Evolutionary conservation across 352 stramenopile species (phyloP).

Genomic region (Pythium grandisporangium): DNA sequence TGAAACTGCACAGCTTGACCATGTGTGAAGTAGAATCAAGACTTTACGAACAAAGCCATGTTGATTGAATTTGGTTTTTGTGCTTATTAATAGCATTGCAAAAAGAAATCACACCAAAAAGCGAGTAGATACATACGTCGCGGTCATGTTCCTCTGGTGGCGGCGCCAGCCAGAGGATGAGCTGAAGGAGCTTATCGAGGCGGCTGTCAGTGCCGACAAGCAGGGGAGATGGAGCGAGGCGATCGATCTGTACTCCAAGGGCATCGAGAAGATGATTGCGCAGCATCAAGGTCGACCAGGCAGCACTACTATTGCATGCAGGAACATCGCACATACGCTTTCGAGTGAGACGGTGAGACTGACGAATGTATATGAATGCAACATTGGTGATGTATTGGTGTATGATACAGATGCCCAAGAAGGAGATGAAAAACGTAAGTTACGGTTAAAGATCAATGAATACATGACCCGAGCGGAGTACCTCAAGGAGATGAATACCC

Average conservation of each 20-base stretch:
- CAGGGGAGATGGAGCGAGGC: slow-evolving; percentile 28
- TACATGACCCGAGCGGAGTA: slow-evolving; percentile 75
- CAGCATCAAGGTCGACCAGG: slow-evolving; percentile 41
- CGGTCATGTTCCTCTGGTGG: slow-evolving; percentile 39
- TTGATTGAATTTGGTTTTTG: no score
- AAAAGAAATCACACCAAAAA: background rate
- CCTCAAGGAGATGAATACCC: slow-evolving; percentile 29
- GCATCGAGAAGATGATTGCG: slow-evolving; percentile 70
- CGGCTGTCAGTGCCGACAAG: slow-evolving; percentile 46
- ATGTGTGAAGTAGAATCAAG: no score
- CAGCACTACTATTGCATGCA: no score
- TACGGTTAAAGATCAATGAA: slow-evolving; percentile 53
- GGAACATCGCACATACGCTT: no score
- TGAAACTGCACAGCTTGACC: background rate
- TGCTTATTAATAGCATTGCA: no score
- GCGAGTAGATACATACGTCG: background rate
- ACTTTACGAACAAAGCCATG: slow-evolving; percentile 4
- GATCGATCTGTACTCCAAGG: slow-evolving; percentile 59
- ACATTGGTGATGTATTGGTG: background rate
- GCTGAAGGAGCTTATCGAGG: slow-evolving; percentile 37
- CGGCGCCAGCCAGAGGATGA: slow-evolving; percentile 21
- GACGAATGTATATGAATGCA: no score
- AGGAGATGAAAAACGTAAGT: slow-evolving; percentile 20
- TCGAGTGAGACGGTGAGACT: background rate
- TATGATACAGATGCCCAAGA: slow-evolving; percentile 22